These are phyloP conservation scores for Danielozyma ontarioensis DNA, from an alignment of 805 yeast species.

Conservation along the genomic window DNA sequence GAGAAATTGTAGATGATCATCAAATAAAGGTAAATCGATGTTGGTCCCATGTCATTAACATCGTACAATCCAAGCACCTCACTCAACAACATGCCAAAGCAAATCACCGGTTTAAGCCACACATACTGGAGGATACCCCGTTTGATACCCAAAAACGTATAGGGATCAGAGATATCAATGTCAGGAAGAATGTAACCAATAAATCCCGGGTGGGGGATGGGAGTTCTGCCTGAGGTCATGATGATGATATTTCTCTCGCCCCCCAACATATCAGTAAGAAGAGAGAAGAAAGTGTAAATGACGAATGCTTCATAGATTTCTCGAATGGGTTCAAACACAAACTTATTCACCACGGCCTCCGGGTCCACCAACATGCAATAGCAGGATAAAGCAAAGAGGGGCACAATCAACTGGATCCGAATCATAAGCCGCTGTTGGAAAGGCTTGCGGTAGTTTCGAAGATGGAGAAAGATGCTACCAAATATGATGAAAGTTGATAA, in stretches of 20 bases:
- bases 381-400: conserved; percentile 72
- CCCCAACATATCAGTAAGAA: conserved; percentile 78
- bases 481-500: conserved; percentile 18
- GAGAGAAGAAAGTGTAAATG: conserved; percentile 84
- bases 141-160: conserved; percentile 68
- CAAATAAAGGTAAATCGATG: conserved; percentile 57
- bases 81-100: conserved; percentile 45
- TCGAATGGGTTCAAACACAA: conserved; percentile 63
- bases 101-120: conserved; percentile 87
- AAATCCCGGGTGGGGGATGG: conserved; percentile 61
- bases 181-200: conserved; percentile 46
- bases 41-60: conserved; percentile 42
- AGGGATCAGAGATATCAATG: conserved; percentile 84
- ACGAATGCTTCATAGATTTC: conserved; percentile 96
- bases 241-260: conserved; percentile 87
- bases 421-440: conserved; percentile 80
- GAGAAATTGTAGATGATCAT: conserved; percentile 70
- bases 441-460: conserved; percentile 77
- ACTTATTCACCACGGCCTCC: conserved; percentile 33
- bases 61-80: conserved; percentile 47
- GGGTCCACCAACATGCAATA: conserved; percentile 49
- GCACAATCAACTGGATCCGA: conserved; percentile 77
- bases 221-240: conserved; percentile 62
- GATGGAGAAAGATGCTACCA: conserved; percentile 26
- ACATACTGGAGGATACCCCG: conserved; percentile 89